Conservation (phyloP, 352 stramenopile species). For the Saprolegnia parasitica region DNA sequence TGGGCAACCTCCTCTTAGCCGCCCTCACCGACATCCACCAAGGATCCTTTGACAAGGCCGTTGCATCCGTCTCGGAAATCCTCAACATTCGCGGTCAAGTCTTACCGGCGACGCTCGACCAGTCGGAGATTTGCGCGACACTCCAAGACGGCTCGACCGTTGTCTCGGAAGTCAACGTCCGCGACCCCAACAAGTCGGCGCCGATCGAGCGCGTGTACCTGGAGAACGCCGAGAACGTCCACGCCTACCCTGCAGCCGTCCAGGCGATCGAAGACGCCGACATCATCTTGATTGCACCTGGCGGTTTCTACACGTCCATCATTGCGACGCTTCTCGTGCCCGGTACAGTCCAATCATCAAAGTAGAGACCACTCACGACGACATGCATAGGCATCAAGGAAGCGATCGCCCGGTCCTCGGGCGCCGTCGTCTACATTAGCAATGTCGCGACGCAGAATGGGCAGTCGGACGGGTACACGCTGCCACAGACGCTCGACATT, state of each 20-base stretch:
- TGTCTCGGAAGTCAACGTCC: slow-evolving; percentile 79
- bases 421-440: slow-evolving; percentile 79
- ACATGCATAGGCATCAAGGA: slow-evolving; percentile 51
- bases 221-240: slow-evolving; percentile 53
- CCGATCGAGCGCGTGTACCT: slow-evolving; percentile 81
- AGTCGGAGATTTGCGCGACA: slow-evolving; percentile 73
- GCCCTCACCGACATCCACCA: slow-evolving; percentile 77
- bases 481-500: slow-evolving; percentile 60
- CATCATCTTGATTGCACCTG: slow-evolving; percentile 75
- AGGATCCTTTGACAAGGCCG: slow-evolving; percentile 67
- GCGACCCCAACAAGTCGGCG: slow-evolving; percentile 57
- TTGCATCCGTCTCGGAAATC: slow-evolving; percentile 79
- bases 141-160: slow-evolving; percentile 66
- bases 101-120: slow-evolving; percentile 76
- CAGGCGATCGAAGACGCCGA: slow-evolving; percentile 79
- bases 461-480: slow-evolving; percentile 74
- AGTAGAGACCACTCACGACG: background rate
- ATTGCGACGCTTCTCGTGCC: slow-evolving; percentile 73
- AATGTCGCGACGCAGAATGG: slow-evolving; percentile 81
- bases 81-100: slow-evolving; percentile 80
- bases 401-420: slow-evolving; percentile 57
- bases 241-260: slow-evolving; percentile 68
- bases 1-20: slow-evolving; percentile 74
- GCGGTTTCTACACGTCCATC: slow-evolving; percentile 84
- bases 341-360: slow-evolving; percentile 30